Evolutionary conservation across 2,329 filamentous ascomycete genomes (phyloP), one percentile per base, ranked within the genome.

Genomic region (Exophiala oligosperma): DNA sequence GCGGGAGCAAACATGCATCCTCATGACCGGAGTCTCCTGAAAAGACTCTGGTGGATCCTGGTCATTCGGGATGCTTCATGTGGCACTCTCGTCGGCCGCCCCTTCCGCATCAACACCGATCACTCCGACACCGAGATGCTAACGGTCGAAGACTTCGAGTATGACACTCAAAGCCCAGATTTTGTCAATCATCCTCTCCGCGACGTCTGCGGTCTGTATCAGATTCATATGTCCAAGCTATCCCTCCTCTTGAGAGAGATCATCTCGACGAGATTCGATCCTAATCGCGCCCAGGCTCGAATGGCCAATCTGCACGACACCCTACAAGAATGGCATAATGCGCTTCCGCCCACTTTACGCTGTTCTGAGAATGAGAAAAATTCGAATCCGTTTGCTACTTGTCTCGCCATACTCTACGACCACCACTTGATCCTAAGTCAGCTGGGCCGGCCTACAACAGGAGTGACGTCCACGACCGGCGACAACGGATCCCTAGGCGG

Each of bases 31-130:
- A 56, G 54, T 37, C 37, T 56, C 4, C 38, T 56, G 54, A 56
- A 52, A 37, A 50, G 54, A 17, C 47, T 56, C 47, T 56, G 54
- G 54, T 56, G 54, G 54, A 52, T 56, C 23, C 40, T 56, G 21
- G 35, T 52, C 5, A 56, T 56, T 23, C n/a, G 48, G 7, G 54
- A 56, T 24, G 54, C 54, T 37, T 52, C 38, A 28, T 50, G 54
- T 46, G 46, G 47, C 40, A 50, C 49, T 21, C 48, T 56, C 21
- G 40, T 56, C n/a, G 54, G 54, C 21, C 54, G 49, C 17, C 54
- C 54, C 29, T 50, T 56, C 49, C 46, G 54, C 46, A 52, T 56
- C 46, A 56, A 56, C 48, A 52, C 28, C 40, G 12, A 51, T 6
- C 48, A 56, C 29, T 32, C 46, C 49, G 54, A 56, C 17, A 52